phyloP scores from a whole-genome alignment of 2,329 filamentous ascomycete genomes.

The Penicillium concentricum region DNA sequence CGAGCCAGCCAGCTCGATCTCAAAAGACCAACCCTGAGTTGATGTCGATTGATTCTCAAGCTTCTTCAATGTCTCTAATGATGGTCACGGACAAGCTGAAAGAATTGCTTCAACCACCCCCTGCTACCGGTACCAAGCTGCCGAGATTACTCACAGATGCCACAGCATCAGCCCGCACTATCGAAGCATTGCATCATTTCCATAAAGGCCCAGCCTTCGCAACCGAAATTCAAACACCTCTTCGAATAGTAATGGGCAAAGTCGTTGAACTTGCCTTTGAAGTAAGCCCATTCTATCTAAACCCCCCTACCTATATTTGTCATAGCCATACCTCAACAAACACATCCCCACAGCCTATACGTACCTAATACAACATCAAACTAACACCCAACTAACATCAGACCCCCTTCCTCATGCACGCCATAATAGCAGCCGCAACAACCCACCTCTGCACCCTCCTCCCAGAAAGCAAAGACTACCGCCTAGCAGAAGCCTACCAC shows the following conservation, averaged over 20 bases:
- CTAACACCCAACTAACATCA: constrained; percentile 10
- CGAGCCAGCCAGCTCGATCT: constrained; percentile 2
- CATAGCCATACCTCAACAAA: background rate
- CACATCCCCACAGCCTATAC: background rate
- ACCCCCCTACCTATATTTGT: background rate
- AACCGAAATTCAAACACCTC: constrained; percentile 13
- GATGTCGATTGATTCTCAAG: constrained; percentile 14
- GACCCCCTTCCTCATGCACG: constrained; percentile 41
- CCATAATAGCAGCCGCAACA: constrained; percentile 33
- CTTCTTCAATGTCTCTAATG: constrained; percentile 22
- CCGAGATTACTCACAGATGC: background rate
- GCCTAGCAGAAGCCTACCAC: constrained; percentile 35
- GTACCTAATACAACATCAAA: background rate
- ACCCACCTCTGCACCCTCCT: constrained; percentile 31
- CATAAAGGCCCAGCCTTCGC: constrained; percentile 16
- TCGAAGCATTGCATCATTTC: constrained; percentile 34
- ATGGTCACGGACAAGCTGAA: constrained; percentile 24
- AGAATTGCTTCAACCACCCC: constrained; percentile 18
- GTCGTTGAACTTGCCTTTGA: constrained; percentile 33
- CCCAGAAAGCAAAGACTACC: constrained; percentile 27
- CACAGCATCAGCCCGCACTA: background rate
- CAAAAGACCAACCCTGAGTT: constrained; percentile 8
- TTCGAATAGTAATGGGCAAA: constrained; percentile 22
- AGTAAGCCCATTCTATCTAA: constrained; percentile 16
- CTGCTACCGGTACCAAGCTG: background rate